Base-by-base conservation (phyloP, 2,329 filamentous ascomycete species). In the Raffaelea ambrosiae region DNA sequence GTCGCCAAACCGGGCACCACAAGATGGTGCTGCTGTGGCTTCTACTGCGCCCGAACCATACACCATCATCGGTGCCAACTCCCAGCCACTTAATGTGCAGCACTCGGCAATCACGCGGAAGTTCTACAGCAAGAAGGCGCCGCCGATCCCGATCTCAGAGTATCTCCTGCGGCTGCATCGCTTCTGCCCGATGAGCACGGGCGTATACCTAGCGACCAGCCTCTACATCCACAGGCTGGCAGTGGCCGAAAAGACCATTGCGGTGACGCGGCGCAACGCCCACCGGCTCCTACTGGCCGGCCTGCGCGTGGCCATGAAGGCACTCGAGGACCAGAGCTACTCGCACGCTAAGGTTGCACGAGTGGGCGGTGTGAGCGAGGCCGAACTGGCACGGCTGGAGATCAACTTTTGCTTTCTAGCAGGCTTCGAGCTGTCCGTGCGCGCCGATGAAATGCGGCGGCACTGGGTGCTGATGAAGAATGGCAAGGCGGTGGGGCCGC, bases 171-270 rank as follows among this genome's bases (percentile, higher is more conserved):
- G 91, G 16, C 79, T 97, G 50, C 90, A 97, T 66, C 81, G 81
- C 49, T 96, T 86, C 68, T 97, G 91, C 60, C 90, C 93, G 3
- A 89, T 95, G 79, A 94, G 87, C 53, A 89, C 90, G 0, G 91
- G 84, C 21, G 91, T 97, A 10, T 96, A 95, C 66, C 81, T 98
- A 22, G 88, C 91, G 1, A 84, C 90, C 4, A 89, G 86, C 42
- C 73, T 86, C 9, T 97, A 95, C 67, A 91, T 96, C 55, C 83
- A 91, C 61, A 81, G 84, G 21, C 73, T 97, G 39, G 86, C 84
- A 0, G 81, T 91, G 13, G 74, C 84, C 40, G 87, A 94, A 61
- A 79, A 79, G 55, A 78, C 84, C 21, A 84, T 97, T 20, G 82
- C 84, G 1, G 84, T 95, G 8, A 95, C 89, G 3, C 76, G 77